A percentile compares a stretch with the other conserved stretches of the same genome.
Evolutionary conservation across 78 protist genomes (phyloP).

Genomic region (Creolimax fragrantissima): DNA sequence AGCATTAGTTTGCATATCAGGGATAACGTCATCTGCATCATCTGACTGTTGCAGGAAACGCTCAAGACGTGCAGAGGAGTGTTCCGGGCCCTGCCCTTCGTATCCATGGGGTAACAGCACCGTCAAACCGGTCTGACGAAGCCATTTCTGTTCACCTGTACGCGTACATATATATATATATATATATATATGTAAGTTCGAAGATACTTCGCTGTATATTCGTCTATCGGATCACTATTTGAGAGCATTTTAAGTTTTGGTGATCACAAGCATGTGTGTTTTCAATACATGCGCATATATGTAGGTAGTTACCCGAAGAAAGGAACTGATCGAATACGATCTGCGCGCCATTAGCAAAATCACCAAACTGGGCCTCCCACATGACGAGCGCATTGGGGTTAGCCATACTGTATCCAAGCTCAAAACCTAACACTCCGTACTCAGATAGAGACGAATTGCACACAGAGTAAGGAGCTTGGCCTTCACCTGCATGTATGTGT

Average conservation of each 20-base stretch:
- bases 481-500: neutral
- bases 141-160: conserved; percentile 80
- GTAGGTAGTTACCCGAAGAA: conserved; percentile 49
- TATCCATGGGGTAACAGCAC: conserved; percentile 92
- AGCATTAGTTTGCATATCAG: neutral
- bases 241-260: too few species aligned
- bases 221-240: too few species aligned
- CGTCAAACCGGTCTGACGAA: conserved; percentile 66
- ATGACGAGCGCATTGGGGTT: conserved; percentile 69
- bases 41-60: conserved; percentile 51
- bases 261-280: neutral
- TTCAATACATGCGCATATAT: too few species aligned
- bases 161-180: neutral
- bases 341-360: conserved; percentile 89
- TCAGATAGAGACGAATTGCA: conserved; percentile 73
- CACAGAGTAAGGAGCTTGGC: conserved; percentile 31
- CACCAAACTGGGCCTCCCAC: conserved; percentile 98
- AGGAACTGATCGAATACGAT: conserved; percentile 89
- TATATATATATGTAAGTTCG: too few species aligned
- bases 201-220: too few species aligned
- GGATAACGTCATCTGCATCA: neutral
- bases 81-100: conserved; percentile 97
- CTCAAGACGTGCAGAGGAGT: conserved; percentile 84
- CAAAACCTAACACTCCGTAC: conserved; percentile 79
- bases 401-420: conserved; percentile 79